Evolutionary conservation across 805 yeast genomes (phyloP), one percentile per base, ranked within the genome.

Genomic region (Yamadazyma ubonensis): DNA sequence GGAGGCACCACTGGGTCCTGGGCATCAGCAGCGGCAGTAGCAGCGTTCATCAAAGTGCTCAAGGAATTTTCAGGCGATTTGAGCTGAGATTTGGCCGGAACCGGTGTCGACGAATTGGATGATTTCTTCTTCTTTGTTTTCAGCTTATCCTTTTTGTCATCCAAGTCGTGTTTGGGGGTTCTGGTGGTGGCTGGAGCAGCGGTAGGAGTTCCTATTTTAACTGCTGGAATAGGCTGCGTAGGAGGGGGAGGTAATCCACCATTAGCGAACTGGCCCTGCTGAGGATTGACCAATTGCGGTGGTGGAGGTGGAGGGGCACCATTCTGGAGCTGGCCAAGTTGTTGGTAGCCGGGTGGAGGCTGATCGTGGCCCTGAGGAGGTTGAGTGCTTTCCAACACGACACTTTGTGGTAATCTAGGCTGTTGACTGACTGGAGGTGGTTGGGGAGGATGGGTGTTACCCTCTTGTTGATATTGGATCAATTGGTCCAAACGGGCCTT

Each of bases 401-500:
- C 78, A 4, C 79, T 79, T 43, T 73, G 80, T 23, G 83, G 83
- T 56, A 78, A 61, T 57, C 77, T 66, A 47, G 81, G 77, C 61
- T 83, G 82, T 59, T 79, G 77, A 49, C 75, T 69, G 14, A 65
- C 68, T 52, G 88, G 83, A n/a, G 85, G 85, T 8, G 85, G 84
- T 36, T 79, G 80, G 3, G 79, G 79, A 16, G 79, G 75, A 41
- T 78, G 76, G 22, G 75, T 73, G 45, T 81, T 79, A 38, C 86
- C 85, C 49, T 80, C 83, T 51, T 79, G 78, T 63, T 81, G 83
- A 61, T 79, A 79, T 56, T 80, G 79, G 39, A 81, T 78, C 56
- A 93, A 72, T 52, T 89, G 95, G 49, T 89, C 93, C 52, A 93
- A 75, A 52, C 99, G 79, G 34, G 91, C 90, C 67, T 88, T 89